phyloP scores from a whole-genome alignment of 768 basidiomycete genomes.

The Mycena galericulata region DNA sequence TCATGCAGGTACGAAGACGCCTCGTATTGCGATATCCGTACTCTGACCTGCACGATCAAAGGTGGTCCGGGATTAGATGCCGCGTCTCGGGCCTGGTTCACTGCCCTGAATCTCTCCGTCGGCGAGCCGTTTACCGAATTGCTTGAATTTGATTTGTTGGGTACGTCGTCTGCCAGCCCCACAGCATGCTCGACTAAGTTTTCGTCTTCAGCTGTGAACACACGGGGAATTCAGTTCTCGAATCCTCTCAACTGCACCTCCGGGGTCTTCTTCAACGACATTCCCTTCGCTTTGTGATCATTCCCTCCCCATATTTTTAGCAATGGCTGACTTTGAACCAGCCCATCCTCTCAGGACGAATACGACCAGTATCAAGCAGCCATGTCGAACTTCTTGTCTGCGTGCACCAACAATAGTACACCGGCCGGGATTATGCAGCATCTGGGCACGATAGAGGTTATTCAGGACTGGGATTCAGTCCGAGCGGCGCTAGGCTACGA shows the following conservation, averaged over 20 bases:
- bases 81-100: constrained; percentile 19
- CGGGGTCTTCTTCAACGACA: background rate
- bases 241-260: constrained; percentile 25
- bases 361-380: background rate
- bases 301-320: background rate
- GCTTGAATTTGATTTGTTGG: constrained; percentile 23
- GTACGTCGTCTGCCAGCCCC: constrained; percentile 8
- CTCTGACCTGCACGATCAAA: background rate
- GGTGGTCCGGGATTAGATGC: constrained; percentile 29
- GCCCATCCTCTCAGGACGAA: too few relatives aligned
- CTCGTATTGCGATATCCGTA: too few relatives aligned
- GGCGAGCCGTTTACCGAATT: constrained; percentile 11
- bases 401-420: too few relatives aligned
- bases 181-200: background rate
- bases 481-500: constrained; percentile 28
- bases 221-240: constrained; percentile 20
- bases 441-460: constrained; percentile 17
- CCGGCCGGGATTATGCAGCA: constrained; percentile 16
- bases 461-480: constrained; percentile 29
- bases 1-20: constrained; percentile 15
- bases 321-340: background rate
- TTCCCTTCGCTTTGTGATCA: constrained; percentile 14
- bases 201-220: constrained; percentile 15
- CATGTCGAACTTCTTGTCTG: too few relatives aligned
- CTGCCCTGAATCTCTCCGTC: constrained; percentile 10